A percentile compares a stretch with the other conserved stretches of the same genome.
Conservation (phyloP, 1,284 basidiomycete genomes). For the Uromyces viciae-fabae region DNA sequence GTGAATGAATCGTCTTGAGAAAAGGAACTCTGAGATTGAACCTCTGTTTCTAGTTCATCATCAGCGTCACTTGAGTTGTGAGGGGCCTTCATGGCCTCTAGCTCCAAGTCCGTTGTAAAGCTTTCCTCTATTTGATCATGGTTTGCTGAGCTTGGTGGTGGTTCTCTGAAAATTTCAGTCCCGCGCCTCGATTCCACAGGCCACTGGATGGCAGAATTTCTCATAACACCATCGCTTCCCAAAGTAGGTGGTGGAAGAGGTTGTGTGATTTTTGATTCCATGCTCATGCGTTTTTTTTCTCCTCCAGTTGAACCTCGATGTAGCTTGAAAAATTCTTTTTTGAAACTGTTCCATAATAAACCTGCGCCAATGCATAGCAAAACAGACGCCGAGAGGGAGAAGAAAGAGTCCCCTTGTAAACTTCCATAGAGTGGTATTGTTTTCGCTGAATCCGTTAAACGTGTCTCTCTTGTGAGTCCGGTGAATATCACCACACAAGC, state of each 20-base stretch:
- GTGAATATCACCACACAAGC: constrained; percentile 30
- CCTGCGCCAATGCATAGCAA: constrained; percentile 7
- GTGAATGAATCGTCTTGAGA: background rate
- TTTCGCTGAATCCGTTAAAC: constrained; percentile 26
- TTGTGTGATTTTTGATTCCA: background rate
- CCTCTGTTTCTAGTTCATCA: constrained; percentile 11
- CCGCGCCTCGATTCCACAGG: constrained; percentile 10
- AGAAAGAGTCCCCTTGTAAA: constrained; percentile 16
- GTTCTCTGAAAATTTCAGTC: constrained; percentile 8
- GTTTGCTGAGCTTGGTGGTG: background rate
- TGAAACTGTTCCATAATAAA: constrained; percentile 28
- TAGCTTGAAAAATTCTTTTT: constrained; percentile 32
- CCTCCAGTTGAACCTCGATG: background rate
- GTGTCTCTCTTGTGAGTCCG: constrained; percentile 18
- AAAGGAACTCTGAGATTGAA: constrained; percentile 6
- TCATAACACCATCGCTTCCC: background rate
- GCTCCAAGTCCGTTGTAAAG: background rate
- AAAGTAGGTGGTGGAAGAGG: constrained; percentile 5
- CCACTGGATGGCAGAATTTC: background rate
- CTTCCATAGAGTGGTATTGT: constrained; percentile 31
- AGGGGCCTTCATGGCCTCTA: constrained; percentile 14
- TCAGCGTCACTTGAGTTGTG: constrained; percentile 24
- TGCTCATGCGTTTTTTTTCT: constrained; percentile 11
- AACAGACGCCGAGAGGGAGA: constrained; percentile 24
- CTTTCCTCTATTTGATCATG: background rate